A percentile compares a stretch with the other conserved stretches of the same genome.
Evolutionary conservation across 164 flowering plant species (phyloP).

Genomic region (Stephania cephalantha): DNA sequence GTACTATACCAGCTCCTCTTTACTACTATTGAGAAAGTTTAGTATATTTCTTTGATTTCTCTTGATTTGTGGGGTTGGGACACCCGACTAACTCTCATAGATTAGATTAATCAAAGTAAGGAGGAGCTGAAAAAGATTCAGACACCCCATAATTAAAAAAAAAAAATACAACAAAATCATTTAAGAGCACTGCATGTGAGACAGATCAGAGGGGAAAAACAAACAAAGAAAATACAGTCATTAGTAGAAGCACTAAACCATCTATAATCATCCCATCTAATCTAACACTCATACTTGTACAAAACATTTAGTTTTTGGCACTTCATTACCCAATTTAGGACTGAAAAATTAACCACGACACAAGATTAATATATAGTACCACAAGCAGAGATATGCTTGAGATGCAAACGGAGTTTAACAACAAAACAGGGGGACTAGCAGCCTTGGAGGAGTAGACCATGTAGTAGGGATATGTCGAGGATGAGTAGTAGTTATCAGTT

Average conservation of each 20-base stretch:
- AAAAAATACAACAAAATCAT: not conserved
- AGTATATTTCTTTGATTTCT: too few relatives aligned
- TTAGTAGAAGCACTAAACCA: not conserved
- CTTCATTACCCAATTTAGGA: not conserved
- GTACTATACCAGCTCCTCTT: too few relatives aligned
- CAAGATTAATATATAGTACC: not conserved
- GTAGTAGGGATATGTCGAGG: not conserved
- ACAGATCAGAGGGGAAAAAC: not conserved
- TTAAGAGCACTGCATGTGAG: not conserved
- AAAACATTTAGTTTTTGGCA: not conserved
- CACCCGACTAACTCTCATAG: too few relatives aligned
- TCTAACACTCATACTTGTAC: not conserved
- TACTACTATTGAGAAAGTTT: too few relatives aligned
- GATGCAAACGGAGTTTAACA: not conserved
- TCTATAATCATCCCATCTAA: not conserved
- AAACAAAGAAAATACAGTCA: not conserved
- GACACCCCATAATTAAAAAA: not conserved
- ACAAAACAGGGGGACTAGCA: not conserved
- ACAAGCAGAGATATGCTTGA: not conserved
- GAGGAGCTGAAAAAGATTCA: not conserved
- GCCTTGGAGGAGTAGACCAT: not conserved
- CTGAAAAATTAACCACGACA: not conserved
- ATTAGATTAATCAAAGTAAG: not conserved
- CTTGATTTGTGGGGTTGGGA: too few relatives aligned
- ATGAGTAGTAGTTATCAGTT: conserved; percentile 8